phyloP scores from a whole-genome alignment of 495 filamentous ascomycete species.

The Schizothecium vesticola region DNA sequence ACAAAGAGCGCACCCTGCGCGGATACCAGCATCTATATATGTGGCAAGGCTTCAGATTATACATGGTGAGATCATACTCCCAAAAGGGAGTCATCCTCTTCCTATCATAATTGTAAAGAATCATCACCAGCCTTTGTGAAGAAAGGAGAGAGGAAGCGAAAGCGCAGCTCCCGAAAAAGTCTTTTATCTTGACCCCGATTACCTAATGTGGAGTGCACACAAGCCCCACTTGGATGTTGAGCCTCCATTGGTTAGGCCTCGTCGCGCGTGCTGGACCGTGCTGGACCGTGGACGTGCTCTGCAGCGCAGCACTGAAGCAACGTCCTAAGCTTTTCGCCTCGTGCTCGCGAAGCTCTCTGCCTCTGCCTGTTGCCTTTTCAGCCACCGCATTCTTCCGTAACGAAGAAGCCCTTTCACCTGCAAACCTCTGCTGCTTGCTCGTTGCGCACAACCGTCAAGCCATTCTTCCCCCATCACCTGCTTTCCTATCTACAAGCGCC shows the following conservation, averaged over 20 bases:
- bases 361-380: background rate
- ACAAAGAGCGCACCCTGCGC: background rate
- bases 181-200: constrained; percentile 11
- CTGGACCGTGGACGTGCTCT: background rate
- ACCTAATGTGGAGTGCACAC: constrained; percentile 3
- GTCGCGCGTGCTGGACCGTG: background rate
- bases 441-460: background rate
- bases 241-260: background rate
- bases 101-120: constrained; percentile 51
- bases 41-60: constrained; percentile 49
- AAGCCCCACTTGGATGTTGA: background rate
- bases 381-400: background rate
- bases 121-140: constrained; percentile 50
- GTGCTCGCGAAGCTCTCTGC: background rate
- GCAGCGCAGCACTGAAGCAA: background rate
- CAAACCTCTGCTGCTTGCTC: background rate
- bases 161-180: background rate
- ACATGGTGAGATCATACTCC: constrained; percentile 49
- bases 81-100: constrained; percentile 49
- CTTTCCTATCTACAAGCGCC: background rate
- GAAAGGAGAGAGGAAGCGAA: constrained; percentile 14
- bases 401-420: background rate
- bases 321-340: background rate
- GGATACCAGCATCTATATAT: background rate
- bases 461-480: background rate